Conservation (phyloP, 2,329 filamentous ascomycete species). For the Phyllosticta paracitricarpa region DNA sequence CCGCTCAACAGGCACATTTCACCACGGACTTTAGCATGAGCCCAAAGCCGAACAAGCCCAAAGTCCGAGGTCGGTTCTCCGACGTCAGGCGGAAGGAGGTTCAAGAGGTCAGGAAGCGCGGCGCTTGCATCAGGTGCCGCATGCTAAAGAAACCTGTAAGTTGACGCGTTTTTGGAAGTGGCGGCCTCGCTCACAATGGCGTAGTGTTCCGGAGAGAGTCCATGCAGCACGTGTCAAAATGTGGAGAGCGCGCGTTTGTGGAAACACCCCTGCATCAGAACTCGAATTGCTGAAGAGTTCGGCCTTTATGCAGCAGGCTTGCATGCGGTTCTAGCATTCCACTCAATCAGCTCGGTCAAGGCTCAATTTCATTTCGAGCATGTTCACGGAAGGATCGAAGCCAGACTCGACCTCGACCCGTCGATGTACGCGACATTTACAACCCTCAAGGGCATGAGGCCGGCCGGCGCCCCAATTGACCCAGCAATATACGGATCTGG, state of each 20-base stretch:
- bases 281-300: conserved; percentile 48
- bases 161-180: neutral
- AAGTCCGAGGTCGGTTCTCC: conserved; percentile 47
- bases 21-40: conserved; percentile 30
- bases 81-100: conserved; percentile 49
- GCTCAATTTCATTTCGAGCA: conserved; percentile 39
- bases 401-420: conserved; percentile 34
- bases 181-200: neutral
- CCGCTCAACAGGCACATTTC: conserved; percentile 20
- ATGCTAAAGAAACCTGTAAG: conserved; percentile 51
- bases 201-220: conserved; percentile 47
- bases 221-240: conserved; percentile 48
- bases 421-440: conserved; percentile 40
- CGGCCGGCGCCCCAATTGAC: conserved; percentile 24
- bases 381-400: conserved; percentile 44
- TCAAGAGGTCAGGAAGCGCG: conserved; percentile 48
- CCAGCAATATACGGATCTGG: conserved; percentile 23
- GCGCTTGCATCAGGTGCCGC: conserved; percentile 52
- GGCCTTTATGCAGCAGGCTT: conserved; percentile 46
- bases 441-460: conserved; percentile 27
- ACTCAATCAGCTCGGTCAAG: conserved; percentile 40
- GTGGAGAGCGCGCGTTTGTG: conserved; percentile 52
- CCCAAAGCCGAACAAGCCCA: conserved; percentile 31
- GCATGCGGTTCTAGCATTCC: conserved; percentile 43
- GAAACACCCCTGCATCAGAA: conserved; percentile 51